Conservation (phyloP, 495 filamentous ascomycete species). For the Penicillium taxi region DNA sequence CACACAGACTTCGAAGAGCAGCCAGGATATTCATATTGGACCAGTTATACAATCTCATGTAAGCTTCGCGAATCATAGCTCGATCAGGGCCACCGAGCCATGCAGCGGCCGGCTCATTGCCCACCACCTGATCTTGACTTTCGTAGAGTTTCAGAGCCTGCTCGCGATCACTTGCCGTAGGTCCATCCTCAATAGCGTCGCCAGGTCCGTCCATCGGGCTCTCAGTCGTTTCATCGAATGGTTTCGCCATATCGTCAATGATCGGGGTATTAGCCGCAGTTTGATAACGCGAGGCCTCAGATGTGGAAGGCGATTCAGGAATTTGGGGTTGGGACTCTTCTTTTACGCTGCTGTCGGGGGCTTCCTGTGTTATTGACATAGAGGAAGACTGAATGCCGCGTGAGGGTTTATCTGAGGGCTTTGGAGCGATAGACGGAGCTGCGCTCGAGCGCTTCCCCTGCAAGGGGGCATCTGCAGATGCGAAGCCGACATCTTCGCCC, state of each 20-base stretch:
- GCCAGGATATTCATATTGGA: constrained; percentile 70
- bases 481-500: constrained; percentile 12
- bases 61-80: constrained; percentile 64
- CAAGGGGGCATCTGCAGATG: constrained; percentile 16
- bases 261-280: constrained; percentile 41
- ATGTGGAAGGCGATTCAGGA: constrained; percentile 29
- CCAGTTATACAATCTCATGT: constrained; percentile 89
- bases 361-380: constrained; percentile 8
- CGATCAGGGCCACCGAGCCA: constrained; percentile 77
- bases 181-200: constrained; percentile 23
- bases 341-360: constrained; percentile 15
- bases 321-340: constrained; percentile 18
- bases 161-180: constrained; percentile 53
- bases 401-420: constrained; percentile 27
- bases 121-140: constrained; percentile 73
- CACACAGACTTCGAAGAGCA: constrained; percentile 72
- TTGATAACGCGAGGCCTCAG: constrained; percentile 39
- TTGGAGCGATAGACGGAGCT: constrained; percentile 19
- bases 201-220: constrained; percentile 16
- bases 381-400: constrained; percentile 15
- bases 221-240: constrained; percentile 13
- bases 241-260: constrained; percentile 22
- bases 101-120: constrained; percentile 68
- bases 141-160: constrained; percentile 76
- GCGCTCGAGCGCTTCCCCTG: constrained; percentile 17